These are phyloP conservation scores for Kwoniella sp. DNA, from an alignment of 768 basidiomycete species.

Conservation along the genomic window DNA sequence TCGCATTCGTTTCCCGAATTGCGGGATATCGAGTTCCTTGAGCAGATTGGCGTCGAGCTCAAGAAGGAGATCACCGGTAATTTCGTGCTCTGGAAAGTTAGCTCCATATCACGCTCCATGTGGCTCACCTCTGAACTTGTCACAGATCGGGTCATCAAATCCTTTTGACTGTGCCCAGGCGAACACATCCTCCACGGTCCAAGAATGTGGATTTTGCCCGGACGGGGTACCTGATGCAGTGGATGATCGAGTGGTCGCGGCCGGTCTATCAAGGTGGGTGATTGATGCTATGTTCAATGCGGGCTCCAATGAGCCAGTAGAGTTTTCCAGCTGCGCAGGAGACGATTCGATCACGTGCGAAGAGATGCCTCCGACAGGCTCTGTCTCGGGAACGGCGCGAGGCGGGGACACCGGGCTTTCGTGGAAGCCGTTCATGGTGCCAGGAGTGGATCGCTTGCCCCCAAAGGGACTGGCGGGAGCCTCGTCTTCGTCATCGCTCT, in stretches of 20 bases:
- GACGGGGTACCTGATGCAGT: not conserved
- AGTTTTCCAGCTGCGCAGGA: conserved; percentile 12
- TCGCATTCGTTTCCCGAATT: conserved; percentile 89
- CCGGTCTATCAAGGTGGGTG: conserved; percentile 16
- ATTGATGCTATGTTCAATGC: conserved; percentile 24
- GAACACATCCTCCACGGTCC: conserved; percentile 83
- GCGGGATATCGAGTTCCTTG: conserved; percentile 91
- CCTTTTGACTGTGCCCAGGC: conserved; percentile 80
- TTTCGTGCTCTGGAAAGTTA: conserved; percentile 78
- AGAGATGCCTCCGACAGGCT: not conserved
- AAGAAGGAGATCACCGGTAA: conserved; percentile 91
- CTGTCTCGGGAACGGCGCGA: not conserved
- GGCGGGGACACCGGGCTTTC: not conserved
- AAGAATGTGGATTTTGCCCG: conserved; percentile 58
- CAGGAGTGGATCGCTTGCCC: not conserved
- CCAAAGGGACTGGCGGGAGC: conserved; percentile 2
- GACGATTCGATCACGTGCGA: not conserved
- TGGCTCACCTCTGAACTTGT: conserved; percentile 75
- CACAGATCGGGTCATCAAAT: conserved; percentile 75
- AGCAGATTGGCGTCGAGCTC: conserved; percentile 87
- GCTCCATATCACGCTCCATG: not conserved
- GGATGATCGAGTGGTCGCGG: conserved; percentile 10
- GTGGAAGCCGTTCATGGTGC: conserved; percentile 7
- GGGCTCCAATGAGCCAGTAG: conserved; percentile 21
- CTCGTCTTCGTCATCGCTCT: conserved; percentile 55